phyloP scores from a whole-genome alignment of 805 yeast genomes.

The Cyberlindnera mrakii region DNA sequence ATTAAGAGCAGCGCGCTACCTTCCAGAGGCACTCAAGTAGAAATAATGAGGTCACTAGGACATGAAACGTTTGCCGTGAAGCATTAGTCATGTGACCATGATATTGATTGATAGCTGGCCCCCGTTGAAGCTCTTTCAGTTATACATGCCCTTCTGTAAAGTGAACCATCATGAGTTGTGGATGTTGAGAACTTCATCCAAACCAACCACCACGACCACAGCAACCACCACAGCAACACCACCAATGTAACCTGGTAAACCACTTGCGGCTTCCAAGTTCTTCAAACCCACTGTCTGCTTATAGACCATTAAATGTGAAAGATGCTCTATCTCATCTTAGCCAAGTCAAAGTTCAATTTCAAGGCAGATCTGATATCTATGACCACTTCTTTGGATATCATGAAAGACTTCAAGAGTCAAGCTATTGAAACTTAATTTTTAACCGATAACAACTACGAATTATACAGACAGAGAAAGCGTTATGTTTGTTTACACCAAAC shows the following conservation, averaged over 20 bases:
- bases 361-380: conserved; percentile 89
- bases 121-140: too few species aligned
- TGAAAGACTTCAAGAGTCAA: conserved; percentile 98
- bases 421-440: conserved; percentile 36
- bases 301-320: conserved; percentile 86
- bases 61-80: too few species aligned
- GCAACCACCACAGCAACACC: conserved; percentile 7
- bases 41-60: too few species aligned
- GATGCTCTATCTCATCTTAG: conserved; percentile 95
- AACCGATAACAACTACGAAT: too few species aligned
- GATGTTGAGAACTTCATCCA: not conserved
- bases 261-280: conserved; percentile 6
- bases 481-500: not conserved
- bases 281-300: conserved; percentile 22
- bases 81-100: too few species aligned
- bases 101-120: too few species aligned
- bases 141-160: too few species aligned
- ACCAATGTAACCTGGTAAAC: conserved; percentile 7
- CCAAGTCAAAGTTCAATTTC: conserved; percentile 90
- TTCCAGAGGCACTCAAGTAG: too few species aligned
- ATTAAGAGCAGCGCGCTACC: too few species aligned
- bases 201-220: conserved; percentile 6
- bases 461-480: too few species aligned
- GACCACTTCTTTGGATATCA: conserved; percentile 92
- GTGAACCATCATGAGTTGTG: too few species aligned